These are phyloP conservation scores for Phytophthora melonis DNA, from an alignment of 352 stramenopile species.

Conservation along the genomic window DNA sequence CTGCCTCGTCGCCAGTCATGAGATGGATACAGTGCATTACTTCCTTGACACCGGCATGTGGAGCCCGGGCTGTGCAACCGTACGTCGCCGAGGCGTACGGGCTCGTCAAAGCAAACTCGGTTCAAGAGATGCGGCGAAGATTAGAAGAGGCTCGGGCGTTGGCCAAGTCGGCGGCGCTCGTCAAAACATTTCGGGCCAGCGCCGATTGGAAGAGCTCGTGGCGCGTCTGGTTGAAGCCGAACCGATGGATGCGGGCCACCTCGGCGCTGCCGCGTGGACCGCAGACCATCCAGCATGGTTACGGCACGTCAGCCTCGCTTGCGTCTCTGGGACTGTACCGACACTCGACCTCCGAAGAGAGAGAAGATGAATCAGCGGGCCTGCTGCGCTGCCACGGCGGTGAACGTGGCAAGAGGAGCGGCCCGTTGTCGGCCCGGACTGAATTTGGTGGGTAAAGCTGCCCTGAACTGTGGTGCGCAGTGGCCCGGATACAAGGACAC, in stretches of 20 bases:
- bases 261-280: slow-evolving; percentile 8
- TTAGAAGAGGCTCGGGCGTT: neutral
- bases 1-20: slow-evolving; percentile 14
- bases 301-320: neutral
- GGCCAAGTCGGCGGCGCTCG: neutral
- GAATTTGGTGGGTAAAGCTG: too few relatives aligned
- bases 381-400: neutral
- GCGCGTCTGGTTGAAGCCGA: slow-evolving; percentile 14
- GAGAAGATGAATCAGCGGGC: too few relatives aligned
- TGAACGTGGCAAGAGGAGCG: neutral
- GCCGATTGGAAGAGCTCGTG: slow-evolving; percentile 5
- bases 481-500: too few relatives aligned
- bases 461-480: neutral
- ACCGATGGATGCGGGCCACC: slow-evolving; percentile 12
- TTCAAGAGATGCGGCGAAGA: neutral
- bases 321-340: too few relatives aligned
- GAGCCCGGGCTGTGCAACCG: slow-evolving; percentile 17
- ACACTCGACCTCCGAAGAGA: too few relatives aligned
- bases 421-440: neutral
- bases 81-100: slow-evolving; percentile 9
- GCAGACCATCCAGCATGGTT: slow-evolving; percentile 10
- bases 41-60: slow-evolving; percentile 12
- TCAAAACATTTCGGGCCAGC: slow-evolving; percentile 26
- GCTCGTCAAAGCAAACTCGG: neutral
- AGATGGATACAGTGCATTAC: slow-evolving; percentile 40